Evolutionary conservation across 1,139 yeast genomes (phyloP).

Genomic region (Kodamaea alishanica): DNA sequence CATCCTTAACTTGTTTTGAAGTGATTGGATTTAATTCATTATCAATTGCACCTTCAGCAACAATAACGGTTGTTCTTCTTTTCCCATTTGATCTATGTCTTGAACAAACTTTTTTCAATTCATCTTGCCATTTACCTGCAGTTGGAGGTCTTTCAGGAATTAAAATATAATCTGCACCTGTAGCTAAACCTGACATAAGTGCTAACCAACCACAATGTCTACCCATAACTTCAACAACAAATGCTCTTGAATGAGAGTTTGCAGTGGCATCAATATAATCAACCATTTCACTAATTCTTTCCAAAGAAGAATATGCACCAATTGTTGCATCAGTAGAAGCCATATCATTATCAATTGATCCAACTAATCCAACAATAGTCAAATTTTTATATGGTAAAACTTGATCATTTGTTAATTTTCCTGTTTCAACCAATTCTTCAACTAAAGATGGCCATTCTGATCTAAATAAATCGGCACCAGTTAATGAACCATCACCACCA

Average conservation of each 20-base stretch:
- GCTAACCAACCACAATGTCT: slow-evolving; percentile 90
- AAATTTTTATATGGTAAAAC: slow-evolving; percentile 52
- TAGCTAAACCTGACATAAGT: slow-evolving; percentile 76
- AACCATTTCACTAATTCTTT: slow-evolving; percentile 71
- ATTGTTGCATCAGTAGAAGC: slow-evolving; percentile 78
- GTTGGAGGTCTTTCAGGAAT: slow-evolving; percentile 73
- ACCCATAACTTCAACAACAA: slow-evolving; percentile 87
- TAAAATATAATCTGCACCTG: slow-evolving; percentile 76
- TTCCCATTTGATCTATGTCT: slow-evolving; percentile 70
- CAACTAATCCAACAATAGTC: slow-evolving; percentile 75
- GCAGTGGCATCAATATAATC: slow-evolving; percentile 86
- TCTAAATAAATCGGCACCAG: slow-evolving; percentile 80
- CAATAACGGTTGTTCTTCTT: slow-evolving; percentile 75
- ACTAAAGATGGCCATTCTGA: slow-evolving; percentile 76
- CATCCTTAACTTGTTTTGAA: slow-evolving; percentile 64
- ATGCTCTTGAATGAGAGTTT: slow-evolving; percentile 77
- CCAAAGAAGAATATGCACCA: slow-evolving; percentile 76
- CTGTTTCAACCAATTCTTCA: slow-evolving; percentile 51
- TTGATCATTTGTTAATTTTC: slow-evolving; percentile 49
- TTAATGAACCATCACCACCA: slow-evolving; percentile 84
- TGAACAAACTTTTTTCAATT: slow-evolving; percentile 59
- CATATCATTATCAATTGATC: slow-evolving; percentile 84
- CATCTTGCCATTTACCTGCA: slow-evolving; percentile 59
- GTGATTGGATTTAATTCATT: slow-evolving; percentile 62
- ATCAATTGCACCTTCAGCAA: slow-evolving; percentile 81